These are phyloP conservation scores for Leucosporidium scottii DNA, from an alignment of 768 basidiomycete species.

Conservation along the genomic window DNA sequence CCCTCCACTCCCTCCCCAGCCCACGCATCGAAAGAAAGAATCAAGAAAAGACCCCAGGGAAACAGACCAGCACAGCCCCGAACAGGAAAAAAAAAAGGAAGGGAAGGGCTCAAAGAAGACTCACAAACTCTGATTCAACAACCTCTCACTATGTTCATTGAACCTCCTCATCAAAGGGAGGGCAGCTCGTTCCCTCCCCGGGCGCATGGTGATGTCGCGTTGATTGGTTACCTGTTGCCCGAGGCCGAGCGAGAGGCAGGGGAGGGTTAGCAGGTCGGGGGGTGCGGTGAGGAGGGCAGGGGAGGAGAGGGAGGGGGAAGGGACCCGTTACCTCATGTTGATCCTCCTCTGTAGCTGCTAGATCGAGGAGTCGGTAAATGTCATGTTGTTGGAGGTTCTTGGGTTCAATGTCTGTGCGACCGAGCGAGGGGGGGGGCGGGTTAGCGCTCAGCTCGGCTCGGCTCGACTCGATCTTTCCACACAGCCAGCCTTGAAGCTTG, in stretches of 20 bases:
- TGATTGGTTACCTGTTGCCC: slow-evolving; percentile 71
- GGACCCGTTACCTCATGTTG: slow-evolving; percentile 62
- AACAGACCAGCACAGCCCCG: too few species aligned
- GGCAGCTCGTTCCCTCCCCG: slow-evolving; percentile 77
- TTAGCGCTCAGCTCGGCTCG: too few species aligned
- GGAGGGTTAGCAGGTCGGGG: too few species aligned
- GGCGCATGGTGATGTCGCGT: slow-evolving; percentile 89
- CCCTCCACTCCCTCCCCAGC: neutral
- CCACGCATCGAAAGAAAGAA: neutral
- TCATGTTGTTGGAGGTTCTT: slow-evolving; percentile 52
- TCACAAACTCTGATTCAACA: slow-evolving; percentile 57
- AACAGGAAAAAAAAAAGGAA: too few species aligned
- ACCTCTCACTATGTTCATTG: slow-evolving; percentile 90
- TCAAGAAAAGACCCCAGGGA: too few species aligned
- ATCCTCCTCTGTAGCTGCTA: slow-evolving; percentile 83
- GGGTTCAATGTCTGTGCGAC: slow-evolving; percentile 64
- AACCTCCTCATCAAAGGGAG: slow-evolving; percentile 92
- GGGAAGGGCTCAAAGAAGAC: too few species aligned
- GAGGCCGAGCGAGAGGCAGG: too few species aligned
- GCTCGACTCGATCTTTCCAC: too few species aligned
- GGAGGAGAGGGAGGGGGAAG: slow-evolving; percentile 2
- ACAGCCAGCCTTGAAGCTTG: too few species aligned
- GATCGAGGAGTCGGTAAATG: slow-evolving; percentile 71
- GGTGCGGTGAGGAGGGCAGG: slow-evolving; percentile 4
- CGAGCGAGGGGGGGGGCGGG: neutral